Base-by-base conservation (phyloP, 2,329 filamentous ascomycete species). In the Fusarium vanettenii region DNA sequence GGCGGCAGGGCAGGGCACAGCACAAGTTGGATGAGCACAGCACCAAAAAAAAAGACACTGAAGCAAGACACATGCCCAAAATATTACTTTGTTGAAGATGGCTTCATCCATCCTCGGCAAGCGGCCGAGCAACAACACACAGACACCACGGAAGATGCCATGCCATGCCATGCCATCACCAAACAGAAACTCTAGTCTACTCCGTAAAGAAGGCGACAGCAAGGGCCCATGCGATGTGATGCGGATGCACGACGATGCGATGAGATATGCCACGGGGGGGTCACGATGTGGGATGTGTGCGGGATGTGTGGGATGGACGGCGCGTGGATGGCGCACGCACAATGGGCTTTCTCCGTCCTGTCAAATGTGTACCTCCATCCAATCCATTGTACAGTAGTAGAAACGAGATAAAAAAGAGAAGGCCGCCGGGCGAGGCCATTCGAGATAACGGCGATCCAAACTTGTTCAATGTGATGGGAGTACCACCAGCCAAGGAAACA, bases 231-330 rank as follows among this genome's bases (percentile, higher is more conserved):
- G 68, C 50, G 37, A 74, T 64, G 57, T 72, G 56, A 66, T 72
- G 60, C 57, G 70, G 57, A 72, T 65, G 59, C 55, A 65, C 63
- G 57, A 66, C 56, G 63, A 66, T 60, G 59, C 67, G 48, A 74
- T 73, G 39, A 73, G 63, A 75, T 75, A 72, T 63, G 72, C 50
- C 64, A 75, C 52, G 41, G 68, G 57, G 48, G 61, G 43, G 48
- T 71, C 68, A 73, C 62, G 41, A 60, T 59, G 69, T 70, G 67
- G 50, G 67, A 70, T 60, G 39, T 33, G 48, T 74, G 70, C 59
- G 71, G 69, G 71, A 59, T 29, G 37, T 60, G 57, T 43, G 59
- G 59, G 59, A 72, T 72, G 68, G n/a, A 56, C 43, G 18, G 60
- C 43, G 60, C 20, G 43, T 27, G 60, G 64, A 72, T 60, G 66